phyloP scores from a whole-genome alignment of 208 protist species.

The Blastocrithidia nonstop region DNA sequence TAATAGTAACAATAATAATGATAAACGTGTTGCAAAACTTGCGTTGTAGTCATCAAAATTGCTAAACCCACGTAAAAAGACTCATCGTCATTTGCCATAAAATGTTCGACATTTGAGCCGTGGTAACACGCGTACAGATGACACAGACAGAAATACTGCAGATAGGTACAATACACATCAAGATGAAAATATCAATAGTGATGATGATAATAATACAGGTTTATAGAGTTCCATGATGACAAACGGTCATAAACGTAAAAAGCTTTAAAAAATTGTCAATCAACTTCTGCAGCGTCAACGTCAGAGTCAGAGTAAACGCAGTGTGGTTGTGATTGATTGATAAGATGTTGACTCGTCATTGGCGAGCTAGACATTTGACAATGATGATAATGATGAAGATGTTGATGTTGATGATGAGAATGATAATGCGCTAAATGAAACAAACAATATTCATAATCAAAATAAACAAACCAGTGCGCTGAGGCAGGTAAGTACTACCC shows the following conservation, averaged over 20 bases:
- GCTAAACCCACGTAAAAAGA: no score
- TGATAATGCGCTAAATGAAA: slow-evolving; percentile 2
- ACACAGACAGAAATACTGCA: no score
- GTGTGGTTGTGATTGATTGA: slow-evolving; percentile 78
- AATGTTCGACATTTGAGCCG: no score
- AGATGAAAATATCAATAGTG: no score
- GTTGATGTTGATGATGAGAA: not conserved
- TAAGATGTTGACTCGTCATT: slow-evolving; percentile 33
- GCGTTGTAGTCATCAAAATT: no score
- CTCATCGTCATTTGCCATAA: no score
- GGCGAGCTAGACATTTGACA: slow-evolving; percentile 2
- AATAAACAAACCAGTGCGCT: no score
- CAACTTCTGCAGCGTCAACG: slow-evolving; percentile 23
- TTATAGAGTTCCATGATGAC: not conserved
- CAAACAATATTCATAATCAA: not conserved
- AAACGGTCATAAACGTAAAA: slow-evolving; percentile 18
- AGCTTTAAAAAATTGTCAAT: slow-evolving; percentile 53
- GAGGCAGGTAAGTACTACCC: no score
- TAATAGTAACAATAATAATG: no score
- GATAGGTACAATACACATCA: no score
- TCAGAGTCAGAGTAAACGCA: slow-evolving; percentile 57
- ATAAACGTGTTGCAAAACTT: no score
- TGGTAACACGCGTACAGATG: no score
- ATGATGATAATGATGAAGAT: slow-evolving; percentile 2
- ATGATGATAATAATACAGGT: slow-evolving; percentile 7